Evolutionary conservation across 228 moss, liverwort and hornwort species (phyloP).

Genomic region (Sphagnum magellanicum): DNA sequence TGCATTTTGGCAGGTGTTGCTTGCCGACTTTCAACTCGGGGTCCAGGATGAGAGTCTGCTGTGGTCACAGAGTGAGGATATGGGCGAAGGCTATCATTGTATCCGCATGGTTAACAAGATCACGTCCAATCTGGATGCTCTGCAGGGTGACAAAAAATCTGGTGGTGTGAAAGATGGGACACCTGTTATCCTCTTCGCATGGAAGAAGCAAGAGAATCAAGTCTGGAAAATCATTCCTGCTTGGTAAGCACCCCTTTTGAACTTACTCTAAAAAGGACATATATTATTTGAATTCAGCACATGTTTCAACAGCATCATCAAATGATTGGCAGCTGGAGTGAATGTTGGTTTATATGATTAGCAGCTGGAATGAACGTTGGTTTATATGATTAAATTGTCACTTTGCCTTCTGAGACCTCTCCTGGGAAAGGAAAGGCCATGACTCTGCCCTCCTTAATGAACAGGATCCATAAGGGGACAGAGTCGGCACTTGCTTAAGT

Average conservation of each 20-base stretch:
- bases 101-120: slow-evolving; percentile 57
- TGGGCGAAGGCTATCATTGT: slow-evolving; percentile 60
- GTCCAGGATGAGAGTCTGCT: slow-evolving; percentile 30
- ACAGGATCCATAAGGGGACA: too few species aligned
- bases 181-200: slow-evolving; percentile 53
- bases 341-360: too few species aligned
- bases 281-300: too few species aligned
- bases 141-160: slow-evolving; percentile 59
- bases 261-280: too few species aligned
- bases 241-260: slow-evolving; percentile 17
- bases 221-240: slow-evolving; percentile 65
- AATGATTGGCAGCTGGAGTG: too few species aligned
- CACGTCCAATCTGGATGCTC: slow-evolving; percentile 64
- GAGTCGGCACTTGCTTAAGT: too few species aligned
- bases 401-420: too few species aligned
- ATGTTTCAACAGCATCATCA: too few species aligned
- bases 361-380: too few species aligned
- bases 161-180: slow-evolving; percentile 65
- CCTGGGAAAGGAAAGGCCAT: too few species aligned
- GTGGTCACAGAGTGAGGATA: slow-evolving; percentile 62
- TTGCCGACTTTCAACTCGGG: slow-evolving; percentile 30
- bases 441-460: too few species aligned
- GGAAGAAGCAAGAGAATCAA: slow-evolving; percentile 86
- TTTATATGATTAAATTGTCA: too few species aligned
- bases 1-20: slow-evolving; percentile 30